Evolutionary conservation across 1,284 basidiomycete species (phyloP), one percentile per base, ranked within the genome.

Genomic region (Gymnopus androsaceus): DNA sequence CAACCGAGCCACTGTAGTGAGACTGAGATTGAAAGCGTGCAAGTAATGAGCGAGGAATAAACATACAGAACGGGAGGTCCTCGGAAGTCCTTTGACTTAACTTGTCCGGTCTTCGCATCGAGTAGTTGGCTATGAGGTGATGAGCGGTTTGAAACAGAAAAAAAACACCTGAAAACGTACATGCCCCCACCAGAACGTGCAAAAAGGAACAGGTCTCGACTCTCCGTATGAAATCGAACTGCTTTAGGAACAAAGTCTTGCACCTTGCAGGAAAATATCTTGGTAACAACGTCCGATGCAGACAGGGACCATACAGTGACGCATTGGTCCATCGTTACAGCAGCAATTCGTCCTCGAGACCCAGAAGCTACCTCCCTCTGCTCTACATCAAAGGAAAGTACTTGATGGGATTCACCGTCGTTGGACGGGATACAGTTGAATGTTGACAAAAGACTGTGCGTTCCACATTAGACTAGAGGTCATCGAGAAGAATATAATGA

Each of bases 321-420:
- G 38, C 4, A 11, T 15, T 38, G 17, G 27, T 50, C 40, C 11
- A 25, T 36, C 7, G 17, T 31, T 11, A 37, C 12, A 15, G 41
- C 33, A 27, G 28, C 46, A 31, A 55, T 33, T 11, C 47, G 27
- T 23, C 23, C 54, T 21, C 21, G 8, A 23, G 23, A 14, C 3
- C 23, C 42, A 25, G 48, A 27, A 28, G 51, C 14, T 21, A 45
- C 25, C 6, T 44, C 38, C 23, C 21, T 40, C 30, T 53, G 38
- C 33, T 49, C 21, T 15, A 50, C 47, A 27, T 49, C 36, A 4
- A 55, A 31, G 12, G 36, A 55, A 19, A 54, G 31, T 7, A 54
- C 36, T 21, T 46, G 14, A 28, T 37, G 15, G 6, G n/a, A 8
- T 17, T 21, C 14, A 14, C 28, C n/a, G 4, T 33, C 9, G 12